Evolutionary conservation across 495 filamentous ascomycete genomes (phyloP).

Genomic region (Usnea hakonensis): DNA sequence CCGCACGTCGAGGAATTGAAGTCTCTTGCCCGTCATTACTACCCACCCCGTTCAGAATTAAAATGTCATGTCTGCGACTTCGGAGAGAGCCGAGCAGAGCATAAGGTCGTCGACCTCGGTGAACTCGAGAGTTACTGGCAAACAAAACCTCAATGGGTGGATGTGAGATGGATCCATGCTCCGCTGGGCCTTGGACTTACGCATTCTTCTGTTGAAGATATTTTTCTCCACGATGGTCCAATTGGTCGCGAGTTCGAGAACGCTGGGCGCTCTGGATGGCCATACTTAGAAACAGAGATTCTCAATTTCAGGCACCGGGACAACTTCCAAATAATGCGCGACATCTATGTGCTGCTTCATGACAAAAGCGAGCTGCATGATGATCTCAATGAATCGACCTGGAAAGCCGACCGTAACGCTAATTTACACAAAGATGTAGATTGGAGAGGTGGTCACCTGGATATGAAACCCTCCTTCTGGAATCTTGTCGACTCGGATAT

Average conservation of each 20-base stretch:
- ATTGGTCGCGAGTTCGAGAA: conserved; percentile 21
- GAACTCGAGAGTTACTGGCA: conserved; percentile 27
- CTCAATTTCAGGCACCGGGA: conserved; percentile 25
- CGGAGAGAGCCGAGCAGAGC: conserved; percentile 26
- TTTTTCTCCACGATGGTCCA: conserved; percentile 24
- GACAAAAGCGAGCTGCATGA: conserved; percentile 17
- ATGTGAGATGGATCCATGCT: conserved; percentile 29
- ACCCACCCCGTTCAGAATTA: conserved; percentile 25
- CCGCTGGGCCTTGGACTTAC: conserved; percentile 29
- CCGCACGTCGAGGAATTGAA: conserved; percentile 22
- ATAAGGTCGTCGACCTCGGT: conserved; percentile 23
- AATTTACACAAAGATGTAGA: conserved; percentile 23
- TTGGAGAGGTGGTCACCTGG: conserved; percentile 26
- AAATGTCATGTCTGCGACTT: conserved; percentile 29
- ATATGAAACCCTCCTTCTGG: conserved; percentile 20
- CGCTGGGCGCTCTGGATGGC: conserved; percentile 24
- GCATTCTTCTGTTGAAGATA: conserved; percentile 25
- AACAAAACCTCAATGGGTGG: conserved; percentile 25
- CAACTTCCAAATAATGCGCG: conserved; percentile 27
- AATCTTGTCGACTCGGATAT: conserved; percentile 23
- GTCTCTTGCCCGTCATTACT: conserved; percentile 23
- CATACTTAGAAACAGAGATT: conserved; percentile 27
- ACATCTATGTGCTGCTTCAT: conserved; percentile 25
- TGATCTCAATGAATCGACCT: conserved; percentile 22
- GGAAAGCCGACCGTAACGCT: conserved; percentile 26